phyloP scores from a whole-genome alignment of 805 yeast species.

The Starmerella powellii region DNA sequence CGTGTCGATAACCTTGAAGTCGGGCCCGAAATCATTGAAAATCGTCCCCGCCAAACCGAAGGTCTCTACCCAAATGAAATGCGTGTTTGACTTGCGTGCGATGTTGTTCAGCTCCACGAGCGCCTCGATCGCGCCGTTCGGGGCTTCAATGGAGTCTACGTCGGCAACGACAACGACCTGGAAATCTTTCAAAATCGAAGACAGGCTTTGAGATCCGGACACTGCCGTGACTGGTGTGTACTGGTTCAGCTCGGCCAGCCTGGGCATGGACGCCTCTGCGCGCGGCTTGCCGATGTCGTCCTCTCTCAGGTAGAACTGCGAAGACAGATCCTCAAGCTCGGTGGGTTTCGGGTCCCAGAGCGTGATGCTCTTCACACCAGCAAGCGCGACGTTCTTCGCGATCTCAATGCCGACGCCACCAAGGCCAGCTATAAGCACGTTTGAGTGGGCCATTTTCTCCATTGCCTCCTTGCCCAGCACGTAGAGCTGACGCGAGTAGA shows the following conservation, averaged over 20 bases:
- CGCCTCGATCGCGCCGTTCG: slow-evolving; percentile 38
- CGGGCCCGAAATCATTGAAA: slow-evolving; percentile 81
- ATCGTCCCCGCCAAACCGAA: slow-evolving; percentile 81
- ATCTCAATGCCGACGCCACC: slow-evolving; percentile 92
- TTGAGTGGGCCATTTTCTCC: slow-evolving; percentile 90
- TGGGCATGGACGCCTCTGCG: slow-evolving; percentile 56
- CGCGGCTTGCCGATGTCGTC: slow-evolving; percentile 67
- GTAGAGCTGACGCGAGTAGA: slow-evolving; percentile 89
- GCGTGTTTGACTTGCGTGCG: slow-evolving; percentile 62
- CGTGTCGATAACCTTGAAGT: slow-evolving; percentile 67
- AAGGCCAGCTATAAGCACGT: slow-evolving; percentile 80
- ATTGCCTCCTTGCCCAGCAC: slow-evolving; percentile 97
- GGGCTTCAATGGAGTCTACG: slow-evolving; percentile 35
- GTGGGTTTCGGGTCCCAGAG: slow-evolving; percentile 71
- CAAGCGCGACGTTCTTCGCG: slow-evolving; percentile 90
- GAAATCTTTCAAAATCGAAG: slow-evolving; percentile 41
- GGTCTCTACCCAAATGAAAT: slow-evolving; percentile 68
- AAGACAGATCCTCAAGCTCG: slow-evolving; percentile 58
- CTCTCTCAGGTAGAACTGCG: slow-evolving; percentile 73
- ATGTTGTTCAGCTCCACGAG: slow-evolving; percentile 63
- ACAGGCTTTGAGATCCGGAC: slow-evolving; percentile 35
- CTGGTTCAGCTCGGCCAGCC: slow-evolving; percentile 69
- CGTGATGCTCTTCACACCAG: slow-evolving; percentile 88
- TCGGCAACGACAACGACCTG: slow-evolving; percentile 85
- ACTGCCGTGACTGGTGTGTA: slow-evolving; percentile 78